phyloP scores from a whole-genome alignment of 2,329 filamentous ascomycete species.

The Ascocoryne sarcoides region DNA sequence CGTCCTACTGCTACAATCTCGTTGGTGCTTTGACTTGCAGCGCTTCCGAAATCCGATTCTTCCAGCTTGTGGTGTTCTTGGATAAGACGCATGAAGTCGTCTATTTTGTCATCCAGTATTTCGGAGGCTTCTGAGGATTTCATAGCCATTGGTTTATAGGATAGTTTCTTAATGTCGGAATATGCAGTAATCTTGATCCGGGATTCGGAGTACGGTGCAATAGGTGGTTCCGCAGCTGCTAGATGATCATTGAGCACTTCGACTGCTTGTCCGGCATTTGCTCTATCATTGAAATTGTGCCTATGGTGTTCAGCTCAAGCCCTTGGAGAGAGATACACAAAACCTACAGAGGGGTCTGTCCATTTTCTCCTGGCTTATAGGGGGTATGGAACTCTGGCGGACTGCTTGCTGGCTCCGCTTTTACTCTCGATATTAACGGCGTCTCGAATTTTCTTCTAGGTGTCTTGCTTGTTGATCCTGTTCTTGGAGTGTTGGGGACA shows the following conservation, averaged over 20 bases:
- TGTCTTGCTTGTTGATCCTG: constrained; percentile 18
- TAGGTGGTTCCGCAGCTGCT: constrained; percentile 54
- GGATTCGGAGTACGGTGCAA: constrained; percentile 63
- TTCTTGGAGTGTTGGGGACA: constrained; percentile 51
- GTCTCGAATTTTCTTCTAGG: constrained; percentile 34
- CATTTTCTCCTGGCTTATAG: constrained; percentile 18
- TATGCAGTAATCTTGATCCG: constrained; percentile 79
- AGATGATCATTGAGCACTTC: constrained; percentile 79
- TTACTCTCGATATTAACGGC: constrained; percentile 39
- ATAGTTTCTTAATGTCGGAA: constrained; percentile 83
- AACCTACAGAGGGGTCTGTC: no score
- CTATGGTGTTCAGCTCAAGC: constrained; percentile 6
- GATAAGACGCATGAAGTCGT: constrained; percentile 71
- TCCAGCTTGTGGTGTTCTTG: constrained; percentile 69
- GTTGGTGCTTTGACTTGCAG: constrained; percentile 72
- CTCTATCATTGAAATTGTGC: constrained; percentile 66
- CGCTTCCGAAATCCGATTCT: constrained; percentile 76
- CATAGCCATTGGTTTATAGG: constrained; percentile 90
- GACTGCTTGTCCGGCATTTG: constrained; percentile 70
- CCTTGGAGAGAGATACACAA: no score
- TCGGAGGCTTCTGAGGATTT: constrained; percentile 88
- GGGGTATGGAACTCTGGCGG: constrained; percentile 38
- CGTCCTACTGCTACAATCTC: constrained; percentile 86
- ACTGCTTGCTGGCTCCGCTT: constrained; percentile 36
- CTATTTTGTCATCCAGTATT: constrained; percentile 89